A percentile compares a stretch with the other conserved stretches of the same genome.
Evolutionary conservation across 2,329 filamentous ascomycete genomes (phyloP).

Genomic region (Cytospora paraplurivora): DNA sequence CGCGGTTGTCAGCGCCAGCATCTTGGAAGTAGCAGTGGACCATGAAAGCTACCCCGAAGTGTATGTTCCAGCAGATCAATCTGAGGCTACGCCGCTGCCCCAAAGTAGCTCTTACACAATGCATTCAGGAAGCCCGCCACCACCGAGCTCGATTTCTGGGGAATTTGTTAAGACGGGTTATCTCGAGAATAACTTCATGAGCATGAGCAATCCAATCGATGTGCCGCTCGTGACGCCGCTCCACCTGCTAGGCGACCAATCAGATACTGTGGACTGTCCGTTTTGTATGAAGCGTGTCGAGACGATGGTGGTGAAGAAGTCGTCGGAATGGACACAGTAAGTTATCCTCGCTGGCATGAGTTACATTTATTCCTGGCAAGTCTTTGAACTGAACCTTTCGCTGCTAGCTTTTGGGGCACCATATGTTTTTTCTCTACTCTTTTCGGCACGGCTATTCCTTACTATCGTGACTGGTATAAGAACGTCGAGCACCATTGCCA

Average conservation of each 20-base stretch:
- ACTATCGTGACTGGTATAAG: conserved; percentile 9
- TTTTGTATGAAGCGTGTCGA: conserved; percentile 18
- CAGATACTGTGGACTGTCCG: conserved; percentile 12
- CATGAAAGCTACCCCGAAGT: conserved; percentile 10
- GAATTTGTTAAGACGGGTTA: conserved; percentile 13
- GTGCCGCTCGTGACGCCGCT: conserved; percentile 15
- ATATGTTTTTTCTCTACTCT: conserved; percentile 5
- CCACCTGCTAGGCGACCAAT: conserved; percentile 13
- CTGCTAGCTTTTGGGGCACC: neutral
- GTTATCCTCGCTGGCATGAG: neutral
- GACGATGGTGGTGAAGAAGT: conserved; percentile 15
- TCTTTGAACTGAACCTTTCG: too few species aligned
- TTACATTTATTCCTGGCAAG: too few species aligned
- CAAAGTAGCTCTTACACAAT: neutral
- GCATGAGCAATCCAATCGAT: neutral
- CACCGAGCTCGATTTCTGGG: neutral
- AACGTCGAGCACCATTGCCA: conserved; percentile 15
- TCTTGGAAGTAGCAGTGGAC: neutral
- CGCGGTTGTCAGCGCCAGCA: conserved; percentile 5
- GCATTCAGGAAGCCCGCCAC: neutral
- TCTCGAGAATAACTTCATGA: conserved; percentile 9
- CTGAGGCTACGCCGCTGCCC: neutral
- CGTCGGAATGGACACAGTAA: conserved; percentile 10
- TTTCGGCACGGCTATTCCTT: conserved; percentile 5
- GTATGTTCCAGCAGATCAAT: neutral